Evolutionary conservation across 441 rosid genomes (phyloP).

Genomic region (Arabidopsis hybrid): DNA sequence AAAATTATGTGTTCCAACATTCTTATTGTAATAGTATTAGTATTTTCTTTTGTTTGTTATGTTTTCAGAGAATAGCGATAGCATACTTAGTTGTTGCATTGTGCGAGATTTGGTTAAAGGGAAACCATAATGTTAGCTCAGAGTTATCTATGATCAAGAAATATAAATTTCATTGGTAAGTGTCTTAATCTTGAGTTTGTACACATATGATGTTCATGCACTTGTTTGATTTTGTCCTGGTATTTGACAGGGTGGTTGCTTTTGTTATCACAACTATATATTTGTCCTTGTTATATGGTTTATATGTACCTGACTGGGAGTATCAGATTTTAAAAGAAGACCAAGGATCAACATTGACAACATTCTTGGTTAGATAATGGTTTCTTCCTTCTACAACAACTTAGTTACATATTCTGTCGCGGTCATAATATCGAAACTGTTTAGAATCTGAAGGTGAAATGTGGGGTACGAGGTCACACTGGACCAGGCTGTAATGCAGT

Average conservation of each 20-base stretch:
- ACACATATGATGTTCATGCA: neutral
- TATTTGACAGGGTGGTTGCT: slow-evolving; percentile 57
- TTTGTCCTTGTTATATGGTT: slow-evolving; percentile 63
- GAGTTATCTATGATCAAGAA: slow-evolving; percentile 51
- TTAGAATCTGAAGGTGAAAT: slow-evolving; percentile 63
- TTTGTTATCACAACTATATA: slow-evolving; percentile 55
- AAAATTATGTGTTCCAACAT: neutral
- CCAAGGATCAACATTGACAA: slow-evolving; percentile 52
- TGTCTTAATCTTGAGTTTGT: slow-evolving; percentile 7
- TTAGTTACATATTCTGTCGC: slow-evolving; percentile 9
- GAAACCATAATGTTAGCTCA: slow-evolving; percentile 52
- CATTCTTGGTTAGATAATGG: slow-evolving; percentile 54
- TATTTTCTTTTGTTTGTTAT: slow-evolving; percentile 2
- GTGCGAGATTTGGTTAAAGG: slow-evolving; percentile 89
- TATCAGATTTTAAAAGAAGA: slow-evolving; percentile 59
- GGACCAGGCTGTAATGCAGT: slow-evolving; percentile 88
- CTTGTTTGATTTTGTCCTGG: slow-evolving; percentile 9
- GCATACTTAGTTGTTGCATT: slow-evolving; percentile 71
- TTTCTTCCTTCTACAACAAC: neutral
- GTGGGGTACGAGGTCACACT: slow-evolving; percentile 74
- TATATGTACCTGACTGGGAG: slow-evolving; percentile 83
- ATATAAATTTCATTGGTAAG: slow-evolving; percentile 68
- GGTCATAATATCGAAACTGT: neutral
- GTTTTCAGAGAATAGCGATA: slow-evolving; percentile 76
- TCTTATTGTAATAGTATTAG: too few relatives aligned